A percentile compares a stretch with the other conserved stretches of the same genome.
phyloP scores from a whole-genome alignment of 768 basidiomycete species.

The Boletus pseudopeckii region DNA sequence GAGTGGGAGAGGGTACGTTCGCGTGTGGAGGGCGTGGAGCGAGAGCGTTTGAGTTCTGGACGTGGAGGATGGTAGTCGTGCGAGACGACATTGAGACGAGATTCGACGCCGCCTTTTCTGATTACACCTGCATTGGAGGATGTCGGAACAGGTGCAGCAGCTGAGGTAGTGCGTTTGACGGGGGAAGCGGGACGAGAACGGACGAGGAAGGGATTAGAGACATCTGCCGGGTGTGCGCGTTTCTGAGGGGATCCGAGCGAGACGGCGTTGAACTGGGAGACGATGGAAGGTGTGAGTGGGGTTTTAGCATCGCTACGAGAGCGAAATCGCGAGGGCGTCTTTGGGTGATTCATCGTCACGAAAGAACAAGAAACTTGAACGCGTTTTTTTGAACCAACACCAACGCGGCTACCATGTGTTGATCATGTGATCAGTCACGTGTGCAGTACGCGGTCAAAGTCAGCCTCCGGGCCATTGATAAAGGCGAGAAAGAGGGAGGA shows the following conservation, averaged over 20 bases:
- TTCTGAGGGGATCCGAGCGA: slow-evolving; percentile 32
- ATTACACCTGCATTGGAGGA: slow-evolving; percentile 71
- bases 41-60: slow-evolving; percentile 64
- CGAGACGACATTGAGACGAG: slow-evolving; percentile 71
- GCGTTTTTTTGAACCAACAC: slow-evolving; percentile 10
- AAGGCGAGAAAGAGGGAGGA: background rate
- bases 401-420: slow-evolving; percentile 6
- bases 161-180: slow-evolving; percentile 54
- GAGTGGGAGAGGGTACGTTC: slow-evolving; percentile 37
- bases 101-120: slow-evolving; percentile 73
- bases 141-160: slow-evolving; percentile 45
- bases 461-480: slow-evolving; percentile 19
- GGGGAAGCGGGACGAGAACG: slow-evolving; percentile 59
- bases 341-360: slow-evolving; percentile 33
- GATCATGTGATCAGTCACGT: slow-evolving; percentile 20
- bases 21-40: slow-evolving; percentile 62
- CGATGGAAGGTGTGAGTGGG: slow-evolving; percentile 44
- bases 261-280: slow-evolving; percentile 39
- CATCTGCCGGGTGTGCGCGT: slow-evolving; percentile 39
- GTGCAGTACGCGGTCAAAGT: slow-evolving; percentile 7
- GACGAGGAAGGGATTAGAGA: slow-evolving; percentile 62
- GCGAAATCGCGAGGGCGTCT: slow-evolving; percentile 45
- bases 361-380: background rate
- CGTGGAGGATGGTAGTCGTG: slow-evolving; percentile 70
- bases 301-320: slow-evolving; percentile 50